Conservation (phyloP, 2,329 filamentous ascomycete genomes). For the Aureobasidium vineae region DNA sequence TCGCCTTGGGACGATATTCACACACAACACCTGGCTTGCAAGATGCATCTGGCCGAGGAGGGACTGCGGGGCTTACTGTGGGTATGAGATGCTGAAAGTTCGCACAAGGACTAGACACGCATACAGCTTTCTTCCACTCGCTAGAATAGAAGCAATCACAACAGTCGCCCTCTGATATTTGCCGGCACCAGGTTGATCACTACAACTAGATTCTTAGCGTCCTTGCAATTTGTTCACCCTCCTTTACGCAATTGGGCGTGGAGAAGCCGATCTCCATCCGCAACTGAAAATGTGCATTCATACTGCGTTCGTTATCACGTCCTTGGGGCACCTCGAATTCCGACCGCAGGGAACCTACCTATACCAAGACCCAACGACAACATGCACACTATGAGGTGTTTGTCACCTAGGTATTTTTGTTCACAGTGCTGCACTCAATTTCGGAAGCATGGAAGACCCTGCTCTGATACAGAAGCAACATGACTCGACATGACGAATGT, state of each 20-base stretch:
- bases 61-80: neutral
- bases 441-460: neutral
- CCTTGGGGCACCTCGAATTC: neutral
- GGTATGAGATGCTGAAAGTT: neutral
- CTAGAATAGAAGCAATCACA: neutral
- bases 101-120: neutral
- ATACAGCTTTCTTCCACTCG: neutral
- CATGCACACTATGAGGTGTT: neutral
- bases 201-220: neutral
- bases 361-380: neutral
- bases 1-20: neutral
- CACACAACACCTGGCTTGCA: neutral
- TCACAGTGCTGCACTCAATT: neutral
- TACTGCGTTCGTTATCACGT: neutral
- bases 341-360: too few relatives aligned
- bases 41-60: neutral
- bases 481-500: neutral
- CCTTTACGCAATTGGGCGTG: neutral
- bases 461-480: neutral
- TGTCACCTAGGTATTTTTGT: neutral
- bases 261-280: conserved; percentile 12
- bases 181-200: conserved; percentile 14
- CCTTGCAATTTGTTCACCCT: conserved; percentile 14
- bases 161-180: neutral
- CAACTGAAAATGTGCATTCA: neutral